A percentile compares a stretch with the other conserved stretches of the same genome.
Conservation (phyloP, 1,284 basidiomycete genomes). For the Singerocomus inundabilis region DNA sequence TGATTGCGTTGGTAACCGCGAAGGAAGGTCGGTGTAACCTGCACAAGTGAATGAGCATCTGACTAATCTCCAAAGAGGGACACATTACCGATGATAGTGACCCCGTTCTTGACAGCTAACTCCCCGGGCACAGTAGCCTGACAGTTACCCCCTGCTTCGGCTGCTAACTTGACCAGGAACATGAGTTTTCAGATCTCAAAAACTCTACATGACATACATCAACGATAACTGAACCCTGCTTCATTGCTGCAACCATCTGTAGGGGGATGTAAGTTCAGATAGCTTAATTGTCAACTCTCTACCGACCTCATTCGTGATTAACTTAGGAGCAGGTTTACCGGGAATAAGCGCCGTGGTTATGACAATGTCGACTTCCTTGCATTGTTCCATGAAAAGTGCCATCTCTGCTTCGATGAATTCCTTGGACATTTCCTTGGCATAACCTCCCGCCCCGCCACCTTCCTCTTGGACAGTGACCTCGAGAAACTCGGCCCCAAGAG, state of each 20-base stretch:
- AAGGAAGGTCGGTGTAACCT: slow-evolving; percentile 82
- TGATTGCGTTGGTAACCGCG: slow-evolving; percentile 80
- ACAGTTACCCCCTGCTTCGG: slow-evolving; percentile 84
- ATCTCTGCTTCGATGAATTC: slow-evolving; percentile 88
- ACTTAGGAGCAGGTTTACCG: slow-evolving; percentile 78
- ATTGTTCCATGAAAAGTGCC: slow-evolving; percentile 83
- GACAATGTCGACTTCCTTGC: slow-evolving; percentile 83
- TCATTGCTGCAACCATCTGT: slow-evolving; percentile 83
- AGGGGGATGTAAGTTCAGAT: slow-evolving; percentile 11
- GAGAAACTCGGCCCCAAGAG: slow-evolving; percentile 82
- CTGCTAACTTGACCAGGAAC: slow-evolving; percentile 47
- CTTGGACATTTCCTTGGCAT: slow-evolving; percentile 89
- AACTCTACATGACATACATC: slow-evolving; percentile 41
- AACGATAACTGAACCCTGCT: slow-evolving; percentile 82
- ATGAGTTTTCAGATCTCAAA: slow-evolving; percentile 16
- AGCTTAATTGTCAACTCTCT: not conserved
- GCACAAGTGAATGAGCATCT: slow-evolving; percentile 10
- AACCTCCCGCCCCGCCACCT: slow-evolving; percentile 76
- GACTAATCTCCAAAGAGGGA: not conserved
- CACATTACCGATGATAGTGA: slow-evolving; percentile 69
- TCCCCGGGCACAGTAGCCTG: slow-evolving; percentile 77
- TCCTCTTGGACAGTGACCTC: slow-evolving; percentile 78
- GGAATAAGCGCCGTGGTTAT: slow-evolving; percentile 84
- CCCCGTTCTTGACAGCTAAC: slow-evolving; percentile 63
- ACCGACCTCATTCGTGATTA: slow-evolving; percentile 67